These are phyloP conservation scores for Ophiostoma australiae DNA, from an alignment of 2,329 filamentous ascomycete genomes.

Conservation along the genomic window DNA sequence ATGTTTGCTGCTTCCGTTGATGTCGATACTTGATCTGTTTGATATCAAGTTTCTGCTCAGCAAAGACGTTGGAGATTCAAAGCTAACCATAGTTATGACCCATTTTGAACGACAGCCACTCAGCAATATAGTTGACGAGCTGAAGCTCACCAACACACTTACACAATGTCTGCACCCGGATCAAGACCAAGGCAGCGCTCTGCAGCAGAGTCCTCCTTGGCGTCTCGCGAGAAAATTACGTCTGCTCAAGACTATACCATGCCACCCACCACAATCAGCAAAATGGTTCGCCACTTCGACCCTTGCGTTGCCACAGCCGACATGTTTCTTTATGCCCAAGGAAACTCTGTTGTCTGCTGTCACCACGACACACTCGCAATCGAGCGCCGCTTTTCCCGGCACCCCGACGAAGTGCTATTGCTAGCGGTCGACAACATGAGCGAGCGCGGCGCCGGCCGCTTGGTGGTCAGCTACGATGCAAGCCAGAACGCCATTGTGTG, in stretches of 20 bases:
- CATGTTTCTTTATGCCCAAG: slow-evolving; percentile 84
- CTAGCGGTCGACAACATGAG: slow-evolving; percentile 89
- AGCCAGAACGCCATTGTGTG: slow-evolving; percentile 92
- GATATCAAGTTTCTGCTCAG: neutral
- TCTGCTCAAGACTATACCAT: slow-evolving; percentile 51
- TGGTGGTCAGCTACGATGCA: slow-evolving; percentile 89
- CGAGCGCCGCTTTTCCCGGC: slow-evolving; percentile 77
- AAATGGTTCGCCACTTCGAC: slow-evolving; percentile 61
- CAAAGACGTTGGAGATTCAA: neutral
- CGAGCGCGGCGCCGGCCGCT: slow-evolving; percentile 73
- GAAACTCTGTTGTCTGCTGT: slow-evolving; percentile 74
- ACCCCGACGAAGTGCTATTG: slow-evolving; percentile 76
- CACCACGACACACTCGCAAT: slow-evolving; percentile 90
- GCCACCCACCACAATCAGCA: slow-evolving; percentile 45
- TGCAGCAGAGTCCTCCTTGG: slow-evolving; percentile 52
- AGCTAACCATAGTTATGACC: slow-evolving; percentile 5
- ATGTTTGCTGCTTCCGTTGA: slow-evolving; percentile 25
- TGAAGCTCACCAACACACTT: neutral
- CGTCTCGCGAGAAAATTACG: slow-evolving; percentile 31
- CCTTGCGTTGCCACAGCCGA: slow-evolving; percentile 87
- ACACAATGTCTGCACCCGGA: slow-evolving; percentile 54
- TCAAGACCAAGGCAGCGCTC: slow-evolving; percentile 51
- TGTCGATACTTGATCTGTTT: neutral
- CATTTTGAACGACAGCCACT: neutral
- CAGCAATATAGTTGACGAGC: neutral